phyloP scores from a whole-genome alignment of 2,329 filamentous ascomycete genomes.

The Blastomyces gilchristii region DNA sequence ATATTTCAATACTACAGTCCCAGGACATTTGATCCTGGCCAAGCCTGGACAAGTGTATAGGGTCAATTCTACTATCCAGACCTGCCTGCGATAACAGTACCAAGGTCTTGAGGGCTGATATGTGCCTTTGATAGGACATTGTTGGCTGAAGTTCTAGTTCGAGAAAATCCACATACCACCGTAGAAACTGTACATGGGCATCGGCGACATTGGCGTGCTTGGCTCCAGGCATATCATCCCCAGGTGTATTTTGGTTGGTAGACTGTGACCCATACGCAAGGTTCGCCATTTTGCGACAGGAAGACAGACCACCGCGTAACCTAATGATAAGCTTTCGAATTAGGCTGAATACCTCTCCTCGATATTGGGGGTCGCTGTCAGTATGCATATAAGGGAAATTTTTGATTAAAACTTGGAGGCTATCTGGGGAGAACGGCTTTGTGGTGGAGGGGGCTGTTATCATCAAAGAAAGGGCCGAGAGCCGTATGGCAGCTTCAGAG shows the following conservation, averaged over 20 bases:
- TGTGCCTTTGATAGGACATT: conserved; percentile 81
- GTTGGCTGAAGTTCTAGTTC: conserved; percentile 65
- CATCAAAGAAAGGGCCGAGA: conserved; percentile 72
- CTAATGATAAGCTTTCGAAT: conserved; percentile 68
- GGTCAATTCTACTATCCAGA: conserved; percentile 43
- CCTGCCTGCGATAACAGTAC: conserved; percentile 58
- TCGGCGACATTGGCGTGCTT: background rate
- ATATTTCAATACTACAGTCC: conserved; percentile 40
- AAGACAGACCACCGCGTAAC: conserved; percentile 54
- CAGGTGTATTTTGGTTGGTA: background rate
- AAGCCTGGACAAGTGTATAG: conserved; percentile 35
- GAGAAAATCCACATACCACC: conserved; percentile 65
- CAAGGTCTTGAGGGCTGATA: conserved; percentile 65
- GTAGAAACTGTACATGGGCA: conserved; percentile 45
- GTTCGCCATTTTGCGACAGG: conserved; percentile 8
- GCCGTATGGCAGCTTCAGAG: conserved; percentile 55
- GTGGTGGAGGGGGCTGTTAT: conserved; percentile 66
- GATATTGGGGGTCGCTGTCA: conserved; percentile 76
- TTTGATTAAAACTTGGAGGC: conserved; percentile 52
- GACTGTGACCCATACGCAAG: background rate
- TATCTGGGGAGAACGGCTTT: conserved; percentile 54
- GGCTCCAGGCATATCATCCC: background rate
- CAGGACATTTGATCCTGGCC: conserved; percentile 42
- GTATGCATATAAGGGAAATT: conserved; percentile 65
- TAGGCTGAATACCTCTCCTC: conserved; percentile 67